phyloP scores from a whole-genome alignment of 805 yeast genomes.

The Metschnikowia kofuensis region DNA sequence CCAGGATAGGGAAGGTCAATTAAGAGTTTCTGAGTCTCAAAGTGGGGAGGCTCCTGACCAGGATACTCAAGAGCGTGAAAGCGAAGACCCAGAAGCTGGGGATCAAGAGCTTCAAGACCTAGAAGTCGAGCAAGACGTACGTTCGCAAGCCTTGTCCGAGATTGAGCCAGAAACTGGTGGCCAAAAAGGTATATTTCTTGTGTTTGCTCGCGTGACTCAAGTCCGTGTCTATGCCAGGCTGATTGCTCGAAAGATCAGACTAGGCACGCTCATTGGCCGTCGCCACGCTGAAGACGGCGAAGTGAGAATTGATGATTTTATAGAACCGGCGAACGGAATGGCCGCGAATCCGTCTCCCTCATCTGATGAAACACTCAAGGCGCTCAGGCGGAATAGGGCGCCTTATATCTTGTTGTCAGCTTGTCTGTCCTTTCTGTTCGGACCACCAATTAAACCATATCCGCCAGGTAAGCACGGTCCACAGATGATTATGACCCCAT shows the following conservation, averaged over 20 bases:
- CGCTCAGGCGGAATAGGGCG: conserved; percentile 1
- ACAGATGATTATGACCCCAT: conserved; percentile 5
- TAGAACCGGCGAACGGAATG: neutral
- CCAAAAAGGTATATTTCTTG: neutral
- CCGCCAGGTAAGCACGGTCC: conserved; percentile 5
- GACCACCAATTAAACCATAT: conserved; percentile 8
- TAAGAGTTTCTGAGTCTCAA: too few species aligned
- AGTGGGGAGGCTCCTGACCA: too few species aligned
- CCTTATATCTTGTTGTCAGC: conserved; percentile 4
- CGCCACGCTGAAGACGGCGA: neutral
- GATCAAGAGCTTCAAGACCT: too few species aligned
- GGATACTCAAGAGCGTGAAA: too few species aligned
- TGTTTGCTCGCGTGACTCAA: neutral
- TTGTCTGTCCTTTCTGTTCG: conserved; percentile 9
- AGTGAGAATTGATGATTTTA: neutral
- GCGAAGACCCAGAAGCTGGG: neutral
- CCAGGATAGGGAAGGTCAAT: neutral
- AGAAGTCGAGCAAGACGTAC: too few species aligned
- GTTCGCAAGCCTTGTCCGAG: neutral
- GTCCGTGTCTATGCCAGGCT: conserved; percentile 1
- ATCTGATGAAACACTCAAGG: conserved; percentile 1
- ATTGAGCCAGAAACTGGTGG: neutral
- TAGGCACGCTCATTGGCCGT: neutral
- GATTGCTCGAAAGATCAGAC: neutral
- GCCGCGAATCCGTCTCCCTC: neutral